Base-by-base conservation (phyloP, 371 early-diverging fungal genomes). In the Parasitella parasitica region DNA sequence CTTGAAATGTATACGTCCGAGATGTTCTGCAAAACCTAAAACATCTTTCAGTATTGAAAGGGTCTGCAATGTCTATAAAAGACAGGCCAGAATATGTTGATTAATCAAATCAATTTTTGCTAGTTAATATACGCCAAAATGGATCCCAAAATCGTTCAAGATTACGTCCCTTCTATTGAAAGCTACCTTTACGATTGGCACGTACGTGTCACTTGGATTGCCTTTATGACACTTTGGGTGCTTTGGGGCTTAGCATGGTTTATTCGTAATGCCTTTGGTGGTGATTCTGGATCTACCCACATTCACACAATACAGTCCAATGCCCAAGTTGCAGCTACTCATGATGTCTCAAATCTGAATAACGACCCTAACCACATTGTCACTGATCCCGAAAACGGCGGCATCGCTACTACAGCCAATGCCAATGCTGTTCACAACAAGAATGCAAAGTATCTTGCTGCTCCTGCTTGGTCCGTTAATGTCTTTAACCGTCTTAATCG, bases 181-280 rank as follows among this genome's bases (percentile, higher is more conserved):
- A 46, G 18, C 43, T 75, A 66, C 34, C 58, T 75, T 27, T 2
- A 15, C 8, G 76, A 75, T 27, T 72, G 76, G 72, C 72, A 75
- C 49, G 72, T 72, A 8, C 69, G 72, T 51, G 70, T 70, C 2
- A 64, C 69, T 22, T 75, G 76, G 76, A 72, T 75, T 24, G 77
- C 74, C n/a, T 73, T 73, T 22, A 57, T 63, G 37, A 70, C 72
- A 28, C 61, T 77, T 0, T 77, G 68, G 68, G 57, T 70, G 3
- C 28, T 77, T 9, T 77, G 77, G 77, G 77, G 69, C 9, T n/a
- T 64, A 2, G 28, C 71, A 39, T 77, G 77, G 77, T 66, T 71
- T 13, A 8, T 63, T 37, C 71, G 77, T 22, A 68, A 72, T 39
- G 66, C 67, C 1, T 76, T 76, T 72, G 76, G 73, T 26, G 70